These are phyloP conservation scores for Calycina herbarum DNA, from an alignment of 2,329 filamentous ascomycete genomes.

Conservation along the genomic window DNA sequence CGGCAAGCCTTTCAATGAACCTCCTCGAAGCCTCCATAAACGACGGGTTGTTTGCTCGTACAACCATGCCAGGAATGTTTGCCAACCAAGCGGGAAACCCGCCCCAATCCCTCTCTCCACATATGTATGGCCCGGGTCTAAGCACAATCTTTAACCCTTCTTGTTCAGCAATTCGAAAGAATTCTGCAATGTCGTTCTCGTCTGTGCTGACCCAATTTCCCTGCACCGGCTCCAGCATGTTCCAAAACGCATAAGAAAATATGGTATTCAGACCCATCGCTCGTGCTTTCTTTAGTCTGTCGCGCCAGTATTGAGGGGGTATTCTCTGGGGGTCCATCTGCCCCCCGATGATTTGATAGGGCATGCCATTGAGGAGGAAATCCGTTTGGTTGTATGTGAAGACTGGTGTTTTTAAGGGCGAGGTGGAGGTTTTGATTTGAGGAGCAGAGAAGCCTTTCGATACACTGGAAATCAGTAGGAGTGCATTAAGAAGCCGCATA, in stretches of 20 bases:
- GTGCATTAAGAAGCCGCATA: not conserved
- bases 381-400: constrained; percentile 44
- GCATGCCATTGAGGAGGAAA: constrained; percentile 44
- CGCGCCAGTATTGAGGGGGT: constrained; percentile 47
- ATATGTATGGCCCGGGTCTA: constrained; percentile 49
- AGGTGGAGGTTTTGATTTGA: not conserved
- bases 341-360: constrained; percentile 47
- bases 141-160: constrained; percentile 49
- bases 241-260: constrained; percentile 53
- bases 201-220: constrained; percentile 42
- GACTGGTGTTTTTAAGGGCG: constrained; percentile 8
- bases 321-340: constrained; percentile 54
- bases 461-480: not conserved
- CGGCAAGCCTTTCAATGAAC: constrained; percentile 45
- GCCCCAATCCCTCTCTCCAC: constrained; percentile 49
- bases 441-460: not conserved
- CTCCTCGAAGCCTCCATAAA: constrained; percentile 47
- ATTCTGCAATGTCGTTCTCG: constrained; percentile 48
- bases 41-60: constrained; percentile 43
- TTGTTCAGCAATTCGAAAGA: constrained; percentile 48
- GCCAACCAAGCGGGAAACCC: constrained; percentile 45
- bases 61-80: constrained; percentile 43
- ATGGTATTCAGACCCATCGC: constrained; percentile 53
- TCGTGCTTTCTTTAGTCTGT: constrained; percentile 45
- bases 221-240: constrained; percentile 45